These are phyloP conservation scores for Fusarium sp. DNA, from an alignment of 2,329 filamentous ascomycete species.

Conservation along the genomic window DNA sequence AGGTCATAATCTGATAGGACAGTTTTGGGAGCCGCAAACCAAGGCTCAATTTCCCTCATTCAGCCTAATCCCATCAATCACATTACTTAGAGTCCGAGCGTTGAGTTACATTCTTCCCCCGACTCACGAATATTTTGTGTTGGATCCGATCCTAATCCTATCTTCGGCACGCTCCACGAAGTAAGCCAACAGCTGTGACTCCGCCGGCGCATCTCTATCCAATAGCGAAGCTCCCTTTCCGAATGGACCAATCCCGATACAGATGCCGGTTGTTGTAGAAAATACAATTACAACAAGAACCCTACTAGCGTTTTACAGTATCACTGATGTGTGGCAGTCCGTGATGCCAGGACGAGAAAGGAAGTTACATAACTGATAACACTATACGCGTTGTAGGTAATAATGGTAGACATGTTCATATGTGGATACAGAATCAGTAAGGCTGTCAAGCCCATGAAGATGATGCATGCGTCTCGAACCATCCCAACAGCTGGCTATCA, in stretches of 20 bases:
- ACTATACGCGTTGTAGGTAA: too few species aligned
- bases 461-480: too few species aligned
- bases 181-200: background rate
- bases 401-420: too few species aligned
- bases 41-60: background rate
- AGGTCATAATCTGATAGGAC: background rate
- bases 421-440: too few species aligned
- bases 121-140: background rate
- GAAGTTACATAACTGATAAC: background rate
- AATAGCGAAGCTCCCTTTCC: constrained; percentile 9
- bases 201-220: background rate
- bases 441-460: too few species aligned
- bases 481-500: too few species aligned
- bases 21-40: too few species aligned
- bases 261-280: background rate
- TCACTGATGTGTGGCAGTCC: too few species aligned
- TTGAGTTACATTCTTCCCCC: background rate
- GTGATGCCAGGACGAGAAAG: background rate
- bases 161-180: background rate
- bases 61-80: background rate
- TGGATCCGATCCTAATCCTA: background rate
- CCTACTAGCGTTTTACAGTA: too few species aligned
- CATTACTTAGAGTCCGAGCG: background rate
- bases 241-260: constrained; percentile 3
- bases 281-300: background rate